Conservation (phyloP, 2,329 filamentous ascomycete genomes). For the Scedosporium minutisporum region DNA sequence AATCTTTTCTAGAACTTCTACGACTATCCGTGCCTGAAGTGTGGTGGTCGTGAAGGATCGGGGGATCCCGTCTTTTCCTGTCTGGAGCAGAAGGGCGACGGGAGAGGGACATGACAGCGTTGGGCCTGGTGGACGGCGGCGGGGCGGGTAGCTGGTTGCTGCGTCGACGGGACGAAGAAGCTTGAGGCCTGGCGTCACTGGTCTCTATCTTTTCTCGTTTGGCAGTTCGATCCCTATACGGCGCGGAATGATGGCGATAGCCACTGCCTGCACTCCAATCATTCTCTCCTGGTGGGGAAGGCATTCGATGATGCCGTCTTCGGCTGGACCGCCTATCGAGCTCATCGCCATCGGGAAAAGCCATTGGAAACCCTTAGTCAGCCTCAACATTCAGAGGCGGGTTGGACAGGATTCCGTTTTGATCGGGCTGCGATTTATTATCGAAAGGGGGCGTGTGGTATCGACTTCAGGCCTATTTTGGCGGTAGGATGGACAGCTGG, state of each 20-base stretch:
- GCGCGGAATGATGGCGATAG: conserved; percentile 22
- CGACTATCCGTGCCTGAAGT: conserved; percentile 17
- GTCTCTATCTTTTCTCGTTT: conserved; percentile 19
- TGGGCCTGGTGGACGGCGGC: conserved; percentile 5
- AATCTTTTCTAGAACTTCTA: conserved; percentile 17
- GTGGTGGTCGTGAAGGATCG: conserved; percentile 11
- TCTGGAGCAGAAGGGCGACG: conserved; percentile 1
- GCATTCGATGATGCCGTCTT: conserved; percentile 6
- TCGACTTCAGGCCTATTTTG: conserved; percentile 3
- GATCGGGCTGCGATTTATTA: not conserved
- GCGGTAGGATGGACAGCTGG: conserved; percentile 4
- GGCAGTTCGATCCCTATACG: conserved; percentile 18
- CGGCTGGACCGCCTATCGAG: conserved; percentile 10
- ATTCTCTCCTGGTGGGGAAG: conserved; percentile 18
- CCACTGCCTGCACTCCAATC: conserved; percentile 20
- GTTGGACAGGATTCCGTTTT: not conserved
- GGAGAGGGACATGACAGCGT: conserved; percentile 3
- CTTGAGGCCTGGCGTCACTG: conserved; percentile 17
- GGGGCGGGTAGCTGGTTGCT: conserved; percentile 8
- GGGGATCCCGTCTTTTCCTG: not conserved
- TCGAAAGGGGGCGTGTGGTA: conserved; percentile 1
- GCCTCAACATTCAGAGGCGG: conserved; percentile 5
- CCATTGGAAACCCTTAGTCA: conserved; percentile 11
- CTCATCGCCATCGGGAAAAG: conserved; percentile 12
- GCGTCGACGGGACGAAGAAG: conserved; percentile 15